These are phyloP conservation scores for Capsicum pubescens DNA, from an alignment of 257 asterid genomes.

Conservation along the genomic window DNA sequence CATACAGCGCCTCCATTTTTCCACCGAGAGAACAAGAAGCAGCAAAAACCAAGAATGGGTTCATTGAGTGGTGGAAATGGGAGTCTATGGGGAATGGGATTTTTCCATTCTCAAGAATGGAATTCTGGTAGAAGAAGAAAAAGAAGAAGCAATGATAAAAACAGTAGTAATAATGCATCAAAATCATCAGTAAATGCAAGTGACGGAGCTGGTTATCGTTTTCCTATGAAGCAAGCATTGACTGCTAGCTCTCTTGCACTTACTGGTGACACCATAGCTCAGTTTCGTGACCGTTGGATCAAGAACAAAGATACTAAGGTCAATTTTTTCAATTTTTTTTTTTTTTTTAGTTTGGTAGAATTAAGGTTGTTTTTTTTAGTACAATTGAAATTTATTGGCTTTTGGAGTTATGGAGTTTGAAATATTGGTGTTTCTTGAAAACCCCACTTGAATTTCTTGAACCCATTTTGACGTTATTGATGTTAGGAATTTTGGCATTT, in stretches of 20 bases:
- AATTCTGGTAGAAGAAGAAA: conserved; percentile 24
- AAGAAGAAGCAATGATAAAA: conserved; percentile 26
- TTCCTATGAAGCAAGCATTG: conserved; percentile 73
- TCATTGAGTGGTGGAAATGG: conserved; percentile 49
- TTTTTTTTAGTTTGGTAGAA: neutral
- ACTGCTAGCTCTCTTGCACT: conserved; percentile 66
- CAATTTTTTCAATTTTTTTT: neutral
- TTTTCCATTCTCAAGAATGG: conserved; percentile 33
- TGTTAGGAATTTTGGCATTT: neutral
- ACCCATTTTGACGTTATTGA: neutral
- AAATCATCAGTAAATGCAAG: conserved; percentile 37
- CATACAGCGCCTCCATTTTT: neutral
- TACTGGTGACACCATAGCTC: conserved; percentile 87
- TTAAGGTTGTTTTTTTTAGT: neutral
- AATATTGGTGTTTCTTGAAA: conserved; percentile 21
- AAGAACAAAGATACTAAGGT: conserved; percentile 37
- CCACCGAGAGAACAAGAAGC: no score
- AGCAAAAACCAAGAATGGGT: conserved; percentile 36
- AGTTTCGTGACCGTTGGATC: conserved; percentile 66
- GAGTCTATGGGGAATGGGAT: conserved; percentile 41
- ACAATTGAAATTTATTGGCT: neutral
- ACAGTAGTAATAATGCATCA: conserved; percentile 28
- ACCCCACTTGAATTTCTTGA: conserved; percentile 1
- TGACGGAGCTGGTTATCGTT: conserved; percentile 37
- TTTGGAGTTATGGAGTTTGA: neutral